Evolutionary conservation across 1,139 yeast genomes (phyloP), one percentile per base, ranked within the genome.

Genomic region (Ogataea hybrid): DNA sequence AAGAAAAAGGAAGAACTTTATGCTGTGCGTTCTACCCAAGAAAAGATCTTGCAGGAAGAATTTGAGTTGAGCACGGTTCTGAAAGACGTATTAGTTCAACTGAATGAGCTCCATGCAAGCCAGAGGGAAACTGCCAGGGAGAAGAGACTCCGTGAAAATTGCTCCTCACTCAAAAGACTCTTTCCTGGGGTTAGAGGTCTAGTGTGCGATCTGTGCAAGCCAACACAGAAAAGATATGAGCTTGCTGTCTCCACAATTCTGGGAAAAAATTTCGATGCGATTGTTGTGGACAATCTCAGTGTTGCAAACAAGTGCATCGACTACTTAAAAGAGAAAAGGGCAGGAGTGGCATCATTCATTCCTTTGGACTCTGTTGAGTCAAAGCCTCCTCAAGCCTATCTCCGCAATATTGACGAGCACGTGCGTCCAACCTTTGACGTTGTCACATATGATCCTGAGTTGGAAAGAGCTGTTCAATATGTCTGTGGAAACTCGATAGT

Each of bases 121-220:
- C 84, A 81, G 61, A 75, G 92, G 52, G 97, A 88, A 56, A 73
- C 88, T 1, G 76, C 77, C 42, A 77, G 78, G 47, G 96, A 86
- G 51, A 71, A 75, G 45, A 77, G 73, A 51, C 65, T 84, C 39
- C 71, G 90, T 45, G 96, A 88, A 52, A 87, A 83, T 52, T 81
- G 86, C 3, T 65, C 80, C 0, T 73, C 79, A 48, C 65, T 90
- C 43, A 83, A 79, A 54, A 76, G 86, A 55, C 65, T 83, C 20
- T 77, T 86, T 49, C 95, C 96, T 0, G 85, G 95, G 3, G 92
- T 90, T 7, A 77, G 75, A 51, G 97, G 97, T 1, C 64, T 87
- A 20, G 79, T 90, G 2, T 75, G 80, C 50, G 97, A 89, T 54
- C 68, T 92, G 28, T 84, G 95, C 35, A 77, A 80, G 43, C 96